phyloP scores from a whole-genome alignment of 179 eudicot genomes.

The Gypsophila paniculata region DNA sequence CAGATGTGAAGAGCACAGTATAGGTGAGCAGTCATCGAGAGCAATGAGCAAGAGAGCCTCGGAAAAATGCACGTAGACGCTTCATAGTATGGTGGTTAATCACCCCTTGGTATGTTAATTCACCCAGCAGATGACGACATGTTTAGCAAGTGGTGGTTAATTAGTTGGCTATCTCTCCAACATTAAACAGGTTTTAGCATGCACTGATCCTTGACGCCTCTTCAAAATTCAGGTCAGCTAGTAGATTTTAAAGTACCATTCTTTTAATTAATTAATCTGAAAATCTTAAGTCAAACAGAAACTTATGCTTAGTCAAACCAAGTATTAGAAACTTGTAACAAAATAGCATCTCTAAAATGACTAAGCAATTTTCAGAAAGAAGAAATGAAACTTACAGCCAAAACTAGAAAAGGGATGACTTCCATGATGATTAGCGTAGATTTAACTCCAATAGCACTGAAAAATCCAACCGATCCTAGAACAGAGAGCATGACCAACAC shows the following conservation, averaged over 20 bases:
- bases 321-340: neutral
- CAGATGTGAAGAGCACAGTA: neutral
- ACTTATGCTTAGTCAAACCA: neutral
- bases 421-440: constrained; percentile 99
- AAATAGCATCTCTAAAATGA: neutral
- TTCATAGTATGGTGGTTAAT: neutral
- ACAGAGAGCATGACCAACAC: constrained; percentile 94
- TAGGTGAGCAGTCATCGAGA: neutral
- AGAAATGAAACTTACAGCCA: constrained; percentile 70
- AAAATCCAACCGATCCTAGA: constrained; percentile 93
- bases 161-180: neutral
- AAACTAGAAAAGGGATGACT: constrained; percentile 98
- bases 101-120: neutral
- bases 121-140: no score
- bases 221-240: neutral
- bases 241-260: neutral
- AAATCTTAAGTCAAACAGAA: neutral
- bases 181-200: neutral
- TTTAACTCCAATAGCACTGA: constrained; percentile 95
- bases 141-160: neutral
- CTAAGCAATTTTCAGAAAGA: neutral
- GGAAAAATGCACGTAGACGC: neutral
- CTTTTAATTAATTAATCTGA: neutral
- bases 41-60: neutral
- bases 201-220: neutral